These are phyloP conservation scores for Byssoonygena ceratinophila DNA, from an alignment of 2,329 filamentous ascomycete genomes.

Conservation along the genomic window DNA sequence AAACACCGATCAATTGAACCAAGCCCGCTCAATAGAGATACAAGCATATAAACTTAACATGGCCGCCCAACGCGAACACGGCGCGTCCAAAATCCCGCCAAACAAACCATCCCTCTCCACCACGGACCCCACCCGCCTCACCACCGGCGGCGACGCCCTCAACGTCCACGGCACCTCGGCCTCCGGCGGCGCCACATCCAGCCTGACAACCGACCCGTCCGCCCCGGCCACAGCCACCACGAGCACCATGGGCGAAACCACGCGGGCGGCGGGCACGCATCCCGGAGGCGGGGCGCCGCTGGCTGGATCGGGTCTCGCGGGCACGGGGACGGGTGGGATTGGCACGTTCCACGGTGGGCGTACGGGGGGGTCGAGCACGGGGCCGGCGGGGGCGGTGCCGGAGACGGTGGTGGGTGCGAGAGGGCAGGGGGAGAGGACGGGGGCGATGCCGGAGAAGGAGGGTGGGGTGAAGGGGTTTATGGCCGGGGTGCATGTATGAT, in stretches of 20 bases:
- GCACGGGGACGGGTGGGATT: not conserved
- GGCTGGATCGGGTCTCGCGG: not conserved
- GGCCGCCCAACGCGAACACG: constrained; percentile 8
- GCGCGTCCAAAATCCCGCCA: not conserved
- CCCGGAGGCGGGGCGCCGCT: not conserved
- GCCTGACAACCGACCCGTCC: not conserved
- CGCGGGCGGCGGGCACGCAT: not conserved
- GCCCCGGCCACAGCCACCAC: not conserved
- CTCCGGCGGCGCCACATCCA: not conserved
- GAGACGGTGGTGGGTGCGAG: not conserved
- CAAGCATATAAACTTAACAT: too few relatives aligned
- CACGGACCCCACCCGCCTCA: constrained; percentile 1
- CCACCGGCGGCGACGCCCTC: constrained; percentile 3
- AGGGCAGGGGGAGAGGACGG: not conserved
- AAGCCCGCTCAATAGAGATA: not conserved
- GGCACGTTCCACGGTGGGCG: not conserved
- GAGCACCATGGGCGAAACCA: constrained; percentile 4
- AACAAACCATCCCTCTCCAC: constrained; percentile 5
- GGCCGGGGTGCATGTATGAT: constrained; percentile 7
- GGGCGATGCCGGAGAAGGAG: not conserved
- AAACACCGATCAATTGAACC: not conserved
- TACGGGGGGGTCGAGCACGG: constrained; percentile 5
- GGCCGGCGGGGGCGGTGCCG: not conserved
- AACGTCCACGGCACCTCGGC: not conserved
- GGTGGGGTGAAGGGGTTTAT: not conserved